These are phyloP conservation scores for Cladosporium sp. DNA, from an alignment of 2,329 filamentous ascomycete genomes.

Conservation along the genomic window DNA sequence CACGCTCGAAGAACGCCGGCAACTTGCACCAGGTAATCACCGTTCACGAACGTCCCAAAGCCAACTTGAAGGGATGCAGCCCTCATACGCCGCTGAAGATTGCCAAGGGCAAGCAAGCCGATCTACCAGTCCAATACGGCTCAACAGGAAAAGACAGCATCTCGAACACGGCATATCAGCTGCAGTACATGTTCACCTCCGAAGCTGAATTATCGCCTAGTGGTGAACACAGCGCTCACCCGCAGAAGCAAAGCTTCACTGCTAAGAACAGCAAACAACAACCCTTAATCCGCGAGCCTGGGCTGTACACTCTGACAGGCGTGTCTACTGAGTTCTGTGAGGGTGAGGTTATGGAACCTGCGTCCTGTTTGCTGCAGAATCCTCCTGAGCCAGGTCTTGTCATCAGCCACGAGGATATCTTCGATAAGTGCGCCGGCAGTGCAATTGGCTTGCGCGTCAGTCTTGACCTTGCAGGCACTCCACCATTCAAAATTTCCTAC, in stretches of 20 bases:
- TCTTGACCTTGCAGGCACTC: slow-evolving; percentile 84
- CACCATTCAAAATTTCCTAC: slow-evolving; percentile 82
- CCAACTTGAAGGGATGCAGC: slow-evolving; percentile 71
- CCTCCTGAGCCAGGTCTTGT: slow-evolving; percentile 79
- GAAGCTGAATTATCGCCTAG: slow-evolving; percentile 64
- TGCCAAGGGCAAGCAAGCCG: slow-evolving; percentile 65
- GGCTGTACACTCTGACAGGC: slow-evolving; percentile 79
- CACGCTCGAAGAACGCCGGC: slow-evolving; percentile 43
- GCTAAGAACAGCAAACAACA: slow-evolving; percentile 60
- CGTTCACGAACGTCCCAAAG: slow-evolving; percentile 80
- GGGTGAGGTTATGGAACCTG: slow-evolving; percentile 87
- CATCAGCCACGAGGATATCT: slow-evolving; percentile 73
- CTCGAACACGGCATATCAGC: slow-evolving; percentile 62
- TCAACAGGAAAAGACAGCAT: slow-evolving; percentile 55
- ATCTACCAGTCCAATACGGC: slow-evolving; percentile 68
- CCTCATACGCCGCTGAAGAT: slow-evolving; percentile 76
- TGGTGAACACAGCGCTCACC: slow-evolving; percentile 63
- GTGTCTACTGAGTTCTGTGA: slow-evolving; percentile 76
- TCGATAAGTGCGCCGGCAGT: slow-evolving; percentile 91
- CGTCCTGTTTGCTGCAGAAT: slow-evolving; percentile 88
- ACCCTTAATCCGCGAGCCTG: slow-evolving; percentile 68
- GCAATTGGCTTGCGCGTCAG: slow-evolving; percentile 87
- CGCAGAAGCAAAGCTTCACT: slow-evolving; percentile 53
- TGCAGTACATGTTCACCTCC: slow-evolving; percentile 80
- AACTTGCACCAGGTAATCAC: slow-evolving; percentile 70